These are phyloP conservation scores for Ogataea nonfermentans DNA, from an alignment of 805 yeast species.

Conservation along the genomic window DNA sequence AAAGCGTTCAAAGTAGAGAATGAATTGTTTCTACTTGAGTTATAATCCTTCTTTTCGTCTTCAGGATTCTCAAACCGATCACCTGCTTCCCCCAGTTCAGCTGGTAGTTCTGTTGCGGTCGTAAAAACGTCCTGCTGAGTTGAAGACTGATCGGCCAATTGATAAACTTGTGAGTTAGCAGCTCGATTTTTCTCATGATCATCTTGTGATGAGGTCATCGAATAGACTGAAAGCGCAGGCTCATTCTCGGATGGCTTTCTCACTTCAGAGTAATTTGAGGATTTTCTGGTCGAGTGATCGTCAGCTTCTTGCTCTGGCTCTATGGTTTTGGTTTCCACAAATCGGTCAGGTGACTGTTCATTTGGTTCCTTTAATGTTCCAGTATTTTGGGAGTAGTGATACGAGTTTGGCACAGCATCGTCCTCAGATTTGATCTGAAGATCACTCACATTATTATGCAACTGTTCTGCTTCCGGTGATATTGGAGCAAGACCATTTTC, in stretches of 20 bases:
- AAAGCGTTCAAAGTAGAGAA: conserved; percentile 7
- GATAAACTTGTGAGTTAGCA: conserved; percentile 20
- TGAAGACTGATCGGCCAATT: conserved; percentile 27
- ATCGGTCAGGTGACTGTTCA: background rate
- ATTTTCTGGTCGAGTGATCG: conserved; percentile 4
- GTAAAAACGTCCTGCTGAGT: conserved; percentile 35
- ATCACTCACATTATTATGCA: background rate
- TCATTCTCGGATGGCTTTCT: conserved; percentile 13
- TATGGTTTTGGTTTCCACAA: background rate
- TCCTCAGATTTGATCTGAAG: background rate
- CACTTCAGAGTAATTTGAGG: conserved; percentile 5
- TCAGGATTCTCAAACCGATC: conserved; percentile 1
- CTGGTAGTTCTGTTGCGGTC: conserved; percentile 39
- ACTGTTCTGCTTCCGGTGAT: background rate
- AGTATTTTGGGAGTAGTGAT: too few species aligned
- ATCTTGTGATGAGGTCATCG: conserved; percentile 18
- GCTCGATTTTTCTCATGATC: conserved; percentile 4
- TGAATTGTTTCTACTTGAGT: conserved; percentile 4
- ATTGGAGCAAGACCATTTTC: background rate
- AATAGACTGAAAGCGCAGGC: conserved; percentile 18
- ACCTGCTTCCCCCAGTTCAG: background rate
- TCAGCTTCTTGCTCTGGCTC: too few species aligned
- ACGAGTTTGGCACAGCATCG: too few species aligned
- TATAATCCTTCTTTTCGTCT: background rate
- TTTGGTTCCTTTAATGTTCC: too few species aligned